These are phyloP conservation scores for Aureobasidium melanogenum DNA, from an alignment of 2,329 filamentous ascomycete genomes.

Conservation along the genomic window DNA sequence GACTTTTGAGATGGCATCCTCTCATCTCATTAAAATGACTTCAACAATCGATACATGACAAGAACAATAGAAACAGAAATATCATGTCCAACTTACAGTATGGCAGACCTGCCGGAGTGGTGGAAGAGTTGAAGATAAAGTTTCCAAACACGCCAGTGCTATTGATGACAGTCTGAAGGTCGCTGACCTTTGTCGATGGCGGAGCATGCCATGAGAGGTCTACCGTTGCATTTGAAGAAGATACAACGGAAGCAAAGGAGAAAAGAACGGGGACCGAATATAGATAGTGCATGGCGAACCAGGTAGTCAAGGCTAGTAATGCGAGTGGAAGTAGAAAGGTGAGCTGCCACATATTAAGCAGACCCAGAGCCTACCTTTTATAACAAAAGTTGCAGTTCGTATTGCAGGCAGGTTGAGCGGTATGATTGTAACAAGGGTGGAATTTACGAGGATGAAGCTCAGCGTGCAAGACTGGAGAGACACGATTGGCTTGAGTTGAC, in stretches of 20 bases:
- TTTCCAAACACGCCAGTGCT: conserved; percentile 59
- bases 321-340: conserved; percentile 20
- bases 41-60: too few species aligned
- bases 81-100: conserved; percentile 34
- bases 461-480: not conserved
- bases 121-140: conserved; percentile 63
- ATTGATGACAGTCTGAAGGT: conserved; percentile 49
- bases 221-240: conserved; percentile 15
- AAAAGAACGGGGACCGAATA: conserved; percentile 17
- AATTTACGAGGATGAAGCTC: not conserved
- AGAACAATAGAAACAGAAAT: not conserved
- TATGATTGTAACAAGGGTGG: not conserved
- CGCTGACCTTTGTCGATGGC: conserved; percentile 48
- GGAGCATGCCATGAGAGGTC: conserved; percentile 53
- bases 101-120: conserved; percentile 40
- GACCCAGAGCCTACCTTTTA: not conserved
- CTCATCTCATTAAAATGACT: too few species aligned
- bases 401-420: not conserved
- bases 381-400: not conserved
- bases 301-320: conserved; percentile 18
- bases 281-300: conserved; percentile 23
- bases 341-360: not conserved
- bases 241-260: conserved; percentile 7
- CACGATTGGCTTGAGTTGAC: not conserved
- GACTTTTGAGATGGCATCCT: too few species aligned